Conservation (phyloP, 2,329 filamentous ascomycete species). For the Calonectria pauciramosa region DNA sequence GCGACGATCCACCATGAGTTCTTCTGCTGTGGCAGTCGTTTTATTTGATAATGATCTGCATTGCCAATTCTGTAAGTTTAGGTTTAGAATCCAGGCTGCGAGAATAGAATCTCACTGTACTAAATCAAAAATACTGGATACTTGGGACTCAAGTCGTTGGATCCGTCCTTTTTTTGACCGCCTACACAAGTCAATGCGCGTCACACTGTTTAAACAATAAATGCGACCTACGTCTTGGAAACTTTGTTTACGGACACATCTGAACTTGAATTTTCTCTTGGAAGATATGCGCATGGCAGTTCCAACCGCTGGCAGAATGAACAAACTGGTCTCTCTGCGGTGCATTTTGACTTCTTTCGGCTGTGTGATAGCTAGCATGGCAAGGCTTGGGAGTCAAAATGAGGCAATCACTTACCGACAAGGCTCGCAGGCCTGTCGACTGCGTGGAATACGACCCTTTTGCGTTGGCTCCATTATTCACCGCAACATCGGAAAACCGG, state of each 20-base stretch:
- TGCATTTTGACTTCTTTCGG: slow-evolving; percentile 5
- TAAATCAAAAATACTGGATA: not conserved
- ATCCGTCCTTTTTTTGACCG: slow-evolving; percentile 3
- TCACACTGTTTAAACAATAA: not conserved
- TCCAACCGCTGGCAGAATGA: not conserved
- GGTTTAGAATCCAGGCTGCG: too few species aligned
- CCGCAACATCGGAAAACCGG: not conserved
- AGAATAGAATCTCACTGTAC: not conserved
- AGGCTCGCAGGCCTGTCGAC: not conserved
- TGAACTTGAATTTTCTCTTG: not conserved
- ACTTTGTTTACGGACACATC: not conserved
- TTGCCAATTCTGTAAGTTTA: not conserved
- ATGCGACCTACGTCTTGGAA: not conserved
- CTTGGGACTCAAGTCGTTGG: not conserved
- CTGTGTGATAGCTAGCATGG: not conserved
- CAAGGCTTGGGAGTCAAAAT: not conserved
- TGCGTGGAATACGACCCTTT: not conserved
- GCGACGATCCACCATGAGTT: too few species aligned
- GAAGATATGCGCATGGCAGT: slow-evolving; percentile 2
- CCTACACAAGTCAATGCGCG: not conserved
- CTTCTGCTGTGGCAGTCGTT: not conserved
- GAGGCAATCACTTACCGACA: not conserved
- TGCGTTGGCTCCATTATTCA: not conserved
- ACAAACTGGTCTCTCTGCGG: not conserved
- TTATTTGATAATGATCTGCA: not conserved